Evolutionary conservation across 192 early-diverging fungal genomes (phyloP).

Genomic region (Backusella luteola): DNA sequence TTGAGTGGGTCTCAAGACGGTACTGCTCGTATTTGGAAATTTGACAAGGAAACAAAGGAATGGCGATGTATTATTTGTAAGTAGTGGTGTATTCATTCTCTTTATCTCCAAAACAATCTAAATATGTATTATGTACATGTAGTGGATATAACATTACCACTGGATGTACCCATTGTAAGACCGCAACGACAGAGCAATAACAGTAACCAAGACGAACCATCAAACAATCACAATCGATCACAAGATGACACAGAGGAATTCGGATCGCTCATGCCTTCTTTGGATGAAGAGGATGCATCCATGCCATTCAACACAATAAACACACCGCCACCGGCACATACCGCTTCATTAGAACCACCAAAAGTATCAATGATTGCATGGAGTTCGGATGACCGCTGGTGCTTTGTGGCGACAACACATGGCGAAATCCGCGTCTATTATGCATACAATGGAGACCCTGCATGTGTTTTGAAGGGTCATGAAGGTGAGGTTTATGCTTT

Average conservation of each 20-base stretch:
- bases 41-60: constrained; percentile 41
- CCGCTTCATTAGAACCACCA: background rate
- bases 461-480: constrained; percentile 55
- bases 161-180: constrained; percentile 15
- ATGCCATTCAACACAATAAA: background rate
- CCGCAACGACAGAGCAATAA: background rate
- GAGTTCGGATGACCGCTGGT: constrained; percentile 63
- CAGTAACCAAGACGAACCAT: background rate
- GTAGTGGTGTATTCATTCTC: background rate
- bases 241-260: background rate
- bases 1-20: constrained; percentile 79
- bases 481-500: constrained; percentile 68
- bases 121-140: background rate
- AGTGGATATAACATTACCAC: constrained; percentile 21
- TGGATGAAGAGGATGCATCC: background rate
- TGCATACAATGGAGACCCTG: constrained; percentile 57
- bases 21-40: constrained; percentile 72
- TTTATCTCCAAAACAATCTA: too few relatives aligned
- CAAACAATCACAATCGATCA: background rate
- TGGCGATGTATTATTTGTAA: constrained; percentile 64
- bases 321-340: background rate
- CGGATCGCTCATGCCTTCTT: background rate
- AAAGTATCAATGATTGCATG: constrained; percentile 70
- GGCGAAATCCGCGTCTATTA: constrained; percentile 70
- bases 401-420: constrained; percentile 67